Evolutionary conservation across 1,284 basidiomycete species (phyloP).

Genomic region (Ceratobasidium sp.): DNA sequence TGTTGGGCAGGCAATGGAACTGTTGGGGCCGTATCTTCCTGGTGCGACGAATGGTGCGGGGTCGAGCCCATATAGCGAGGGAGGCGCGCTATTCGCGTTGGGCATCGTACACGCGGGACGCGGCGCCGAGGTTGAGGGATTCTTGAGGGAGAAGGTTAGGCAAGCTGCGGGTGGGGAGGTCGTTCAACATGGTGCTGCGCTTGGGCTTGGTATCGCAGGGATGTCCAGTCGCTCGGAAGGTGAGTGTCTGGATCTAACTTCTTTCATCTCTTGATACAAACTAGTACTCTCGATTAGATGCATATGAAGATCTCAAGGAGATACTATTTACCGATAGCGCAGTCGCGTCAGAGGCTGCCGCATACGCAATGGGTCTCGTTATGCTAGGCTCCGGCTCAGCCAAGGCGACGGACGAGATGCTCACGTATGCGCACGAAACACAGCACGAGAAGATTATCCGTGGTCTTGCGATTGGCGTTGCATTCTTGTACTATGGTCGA

Average conservation of each 20-base stretch:
- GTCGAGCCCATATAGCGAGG: conserved; percentile 81
- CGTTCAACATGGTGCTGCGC: conserved; percentile 94
- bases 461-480: conserved; percentile 90
- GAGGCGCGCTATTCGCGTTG: conserved; percentile 93
- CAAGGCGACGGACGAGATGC: conserved; percentile 90
- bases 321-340: conserved; percentile 93
- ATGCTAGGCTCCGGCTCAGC: conserved; percentile 92
- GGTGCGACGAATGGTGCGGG: conserved; percentile 79
- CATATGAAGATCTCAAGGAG: conserved; percentile 91
- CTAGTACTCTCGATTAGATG: conserved; percentile 65
- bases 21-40: conserved; percentile 95
- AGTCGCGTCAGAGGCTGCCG: conserved; percentile 92
- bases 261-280: too few species aligned
- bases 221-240: conserved; percentile 88
- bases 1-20: conserved; percentile 90
- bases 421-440: conserved; percentile 93
- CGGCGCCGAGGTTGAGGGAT: conserved; percentile 79
- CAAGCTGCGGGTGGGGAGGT: conserved; percentile 78
- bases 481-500: conserved; percentile 90
- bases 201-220: conserved; percentile 92
- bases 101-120: conserved; percentile 88
- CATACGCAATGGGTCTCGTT: conserved; percentile 95
- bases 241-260: conserved; percentile 53
- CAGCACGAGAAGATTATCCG: conserved; percentile 99
- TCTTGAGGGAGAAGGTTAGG: conserved; percentile 83